phyloP scores from a whole-genome alignment of 2,329 filamentous ascomycete genomes.

The Pseudocercospora pini-densiflorae region DNA sequence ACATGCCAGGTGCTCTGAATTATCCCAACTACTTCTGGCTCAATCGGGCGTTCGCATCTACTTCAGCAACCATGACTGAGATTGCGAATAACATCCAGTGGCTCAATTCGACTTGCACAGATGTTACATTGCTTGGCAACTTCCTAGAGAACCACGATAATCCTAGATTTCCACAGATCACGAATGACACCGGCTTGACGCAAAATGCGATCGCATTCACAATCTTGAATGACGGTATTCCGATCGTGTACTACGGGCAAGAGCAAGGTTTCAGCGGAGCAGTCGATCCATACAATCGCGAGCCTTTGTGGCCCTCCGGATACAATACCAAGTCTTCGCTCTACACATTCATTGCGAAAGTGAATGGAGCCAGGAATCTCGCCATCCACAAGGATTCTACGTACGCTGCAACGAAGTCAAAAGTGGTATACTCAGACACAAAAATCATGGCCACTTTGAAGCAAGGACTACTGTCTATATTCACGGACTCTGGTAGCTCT shows the following conservation, averaged over 20 bases:
- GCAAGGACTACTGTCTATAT: conserved; percentile 24
- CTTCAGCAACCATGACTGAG: conserved; percentile 40
- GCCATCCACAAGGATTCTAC: conserved; percentile 43
- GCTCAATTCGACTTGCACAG: conserved; percentile 39
- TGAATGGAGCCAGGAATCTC: conserved; percentile 57
- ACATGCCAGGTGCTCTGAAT: conserved; percentile 49
- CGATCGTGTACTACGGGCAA: conserved; percentile 67
- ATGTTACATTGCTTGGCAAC: conserved; percentile 42
- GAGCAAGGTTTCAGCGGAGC: conserved; percentile 60
- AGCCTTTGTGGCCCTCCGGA: conserved; percentile 43
- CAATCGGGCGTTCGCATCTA: conserved; percentile 41
- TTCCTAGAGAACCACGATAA: conserved; percentile 46
- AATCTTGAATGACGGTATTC: conserved; percentile 63
- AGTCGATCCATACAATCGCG: conserved; percentile 42
- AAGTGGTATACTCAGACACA: conserved; percentile 34
- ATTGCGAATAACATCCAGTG: conserved; percentile 40
- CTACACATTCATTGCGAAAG: conserved; percentile 43
- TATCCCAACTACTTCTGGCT: conserved; percentile 48
- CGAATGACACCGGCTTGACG: conserved; percentile 57
- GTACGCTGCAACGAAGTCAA: conserved; percentile 46
- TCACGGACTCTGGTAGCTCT: conserved; percentile 22
- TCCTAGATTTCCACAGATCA: conserved; percentile 49
- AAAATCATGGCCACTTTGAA: conserved; percentile 27
- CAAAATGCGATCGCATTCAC: conserved; percentile 65
- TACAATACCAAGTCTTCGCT: conserved; percentile 47